Conservation (phyloP, 495 filamentous ascomycete species). For the Emericellopsis terricola region DNA sequence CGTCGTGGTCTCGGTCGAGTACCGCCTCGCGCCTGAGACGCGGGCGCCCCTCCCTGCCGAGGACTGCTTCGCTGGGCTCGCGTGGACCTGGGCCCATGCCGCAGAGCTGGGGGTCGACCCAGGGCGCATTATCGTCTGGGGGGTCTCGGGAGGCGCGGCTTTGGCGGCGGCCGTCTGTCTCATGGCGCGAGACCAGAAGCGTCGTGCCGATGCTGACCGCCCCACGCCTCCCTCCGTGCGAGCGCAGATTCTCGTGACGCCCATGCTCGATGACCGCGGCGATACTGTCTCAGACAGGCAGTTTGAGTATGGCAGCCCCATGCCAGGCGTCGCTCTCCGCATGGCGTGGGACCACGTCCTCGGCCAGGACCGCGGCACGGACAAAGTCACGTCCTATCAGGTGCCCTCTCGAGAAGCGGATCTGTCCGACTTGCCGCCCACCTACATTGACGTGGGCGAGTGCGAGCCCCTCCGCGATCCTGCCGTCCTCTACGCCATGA, state of each 20-base stretch:
- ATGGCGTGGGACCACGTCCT: slow-evolving; percentile 3
- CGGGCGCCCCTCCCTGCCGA: slow-evolving; percentile 7
- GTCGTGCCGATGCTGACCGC: no score
- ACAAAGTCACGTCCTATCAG: slow-evolving; percentile 3
- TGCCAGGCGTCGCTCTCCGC: not conserved
- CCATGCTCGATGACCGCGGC: slow-evolving; percentile 4
- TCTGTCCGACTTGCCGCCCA: slow-evolving; percentile 2
- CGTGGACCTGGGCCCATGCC: slow-evolving; percentile 8
- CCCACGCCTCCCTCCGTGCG: slow-evolving; percentile 2
- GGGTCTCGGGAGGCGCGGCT: slow-evolving; percentile 12
- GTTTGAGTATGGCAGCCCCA: slow-evolving; percentile 1
- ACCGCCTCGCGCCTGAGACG: slow-evolving; percentile 13
- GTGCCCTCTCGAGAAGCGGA: slow-evolving; percentile 4
- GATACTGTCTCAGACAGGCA: slow-evolving; percentile 3
- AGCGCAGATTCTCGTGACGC: slow-evolving; percentile 3
- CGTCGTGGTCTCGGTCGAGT: slow-evolving; percentile 10
- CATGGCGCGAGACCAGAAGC: slow-evolving; percentile 8
- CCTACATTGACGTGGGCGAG: slow-evolving; percentile 5
- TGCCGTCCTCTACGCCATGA: slow-evolving; percentile 3
- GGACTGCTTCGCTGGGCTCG: slow-evolving; percentile 12
- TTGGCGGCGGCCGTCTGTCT: slow-evolving; percentile 9
- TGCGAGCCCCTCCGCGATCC: slow-evolving; percentile 6
- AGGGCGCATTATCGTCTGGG: slow-evolving; percentile 7
- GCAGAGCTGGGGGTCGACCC: slow-evolving; percentile 11
- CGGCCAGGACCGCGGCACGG: not conserved